Percentiles rank a stretch among this genome's conserved stretches.
Evolutionary conservation across 2,329 filamentous ascomycete species (phyloP).

Genomic region (Fusarium verticillioides): DNA sequence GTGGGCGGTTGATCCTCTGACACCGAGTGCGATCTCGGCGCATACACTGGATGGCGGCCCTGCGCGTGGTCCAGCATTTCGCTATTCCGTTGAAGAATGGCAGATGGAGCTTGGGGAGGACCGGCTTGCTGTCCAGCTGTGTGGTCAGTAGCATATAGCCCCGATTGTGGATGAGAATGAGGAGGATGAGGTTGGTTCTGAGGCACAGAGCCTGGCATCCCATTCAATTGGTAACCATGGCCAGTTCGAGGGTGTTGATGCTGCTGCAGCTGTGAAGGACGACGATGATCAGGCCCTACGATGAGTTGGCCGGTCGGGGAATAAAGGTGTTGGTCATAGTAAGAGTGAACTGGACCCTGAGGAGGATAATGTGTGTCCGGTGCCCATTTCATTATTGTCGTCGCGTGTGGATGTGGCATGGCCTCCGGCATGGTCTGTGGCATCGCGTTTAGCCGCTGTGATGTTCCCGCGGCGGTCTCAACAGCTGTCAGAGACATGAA

Average conservation of each 20-base stretch:
- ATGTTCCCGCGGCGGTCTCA: slow-evolving; percentile 28
- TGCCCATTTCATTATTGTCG: slow-evolving; percentile 30
- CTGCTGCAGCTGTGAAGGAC: slow-evolving; percentile 22
- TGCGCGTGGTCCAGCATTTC: slow-evolving; percentile 18
- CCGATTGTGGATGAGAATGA: slow-evolving; percentile 4
- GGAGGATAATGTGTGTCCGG: slow-evolving; percentile 32
- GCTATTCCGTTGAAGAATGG: background rate
- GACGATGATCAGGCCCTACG: slow-evolving; percentile 26
- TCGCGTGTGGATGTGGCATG: slow-evolving; percentile 41
- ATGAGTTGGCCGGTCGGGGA: slow-evolving; percentile 41
- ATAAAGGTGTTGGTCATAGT: slow-evolving; percentile 44
- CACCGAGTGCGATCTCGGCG: slow-evolving; percentile 8
- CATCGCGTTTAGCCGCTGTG: slow-evolving; percentile 34
- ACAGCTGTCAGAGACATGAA: slow-evolving; percentile 39
- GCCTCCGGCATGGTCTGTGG: slow-evolving; percentile 41
- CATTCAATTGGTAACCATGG: slow-evolving; percentile 25
- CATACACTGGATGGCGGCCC: slow-evolving; percentile 9
- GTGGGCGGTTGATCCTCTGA: slow-evolving; percentile 6
- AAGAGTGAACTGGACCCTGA: slow-evolving; percentile 39
- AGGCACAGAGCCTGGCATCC: slow-evolving; percentile 21
- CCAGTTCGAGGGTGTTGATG: slow-evolving; percentile 13
- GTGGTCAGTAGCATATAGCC: slow-evolving; percentile 6
- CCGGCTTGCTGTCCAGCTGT: slow-evolving; percentile 20
- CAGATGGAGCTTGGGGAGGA: slow-evolving; percentile 6
- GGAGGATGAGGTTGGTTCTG: slow-evolving; percentile 34